These are phyloP conservation scores for Gossypium herbaceum DNA, from an alignment of 345 rosid species.

Conservation along the genomic window DNA sequence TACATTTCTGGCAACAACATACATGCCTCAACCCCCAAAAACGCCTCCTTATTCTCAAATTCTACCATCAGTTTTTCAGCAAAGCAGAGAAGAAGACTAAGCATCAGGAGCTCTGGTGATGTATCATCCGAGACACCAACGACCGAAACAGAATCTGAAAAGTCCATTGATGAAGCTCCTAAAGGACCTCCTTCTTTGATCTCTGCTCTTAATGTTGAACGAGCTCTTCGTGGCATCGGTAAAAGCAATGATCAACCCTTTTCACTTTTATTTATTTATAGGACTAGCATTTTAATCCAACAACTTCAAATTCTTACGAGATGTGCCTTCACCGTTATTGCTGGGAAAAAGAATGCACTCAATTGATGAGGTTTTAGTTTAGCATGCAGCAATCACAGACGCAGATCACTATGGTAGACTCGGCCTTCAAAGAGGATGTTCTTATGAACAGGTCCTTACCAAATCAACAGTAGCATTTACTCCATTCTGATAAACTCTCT, in stretches of 20 bases:
- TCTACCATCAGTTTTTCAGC: not conserved
- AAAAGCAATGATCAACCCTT: conserved; percentile 12
- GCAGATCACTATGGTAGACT: conserved; percentile 77
- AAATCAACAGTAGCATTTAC: not conserved
- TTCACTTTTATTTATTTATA: not conserved
- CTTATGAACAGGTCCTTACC: conserved; percentile 50
- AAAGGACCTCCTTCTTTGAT: conserved; percentile 48
- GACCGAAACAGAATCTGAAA: conserved; percentile 35
- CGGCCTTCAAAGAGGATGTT: conserved; percentile 53
- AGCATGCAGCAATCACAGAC: conserved; percentile 86
- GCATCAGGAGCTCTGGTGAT: conserved; percentile 36
- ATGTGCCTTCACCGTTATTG: not conserved
- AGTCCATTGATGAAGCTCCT: conserved; percentile 59
- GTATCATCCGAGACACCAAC: conserved; percentile 30
- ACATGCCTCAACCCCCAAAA: not conserved
- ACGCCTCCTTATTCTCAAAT: conserved; percentile 2
- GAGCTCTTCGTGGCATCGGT: conserved; percentile 89
- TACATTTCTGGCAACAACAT: conserved; percentile 17
- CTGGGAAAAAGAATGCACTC: not conserved
- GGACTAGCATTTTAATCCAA: not conserved
- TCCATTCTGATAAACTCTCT: not conserved
- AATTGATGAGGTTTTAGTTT: conserved; percentile 32
- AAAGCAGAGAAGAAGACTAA: conserved; percentile 3
- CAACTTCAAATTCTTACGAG: not conserved
- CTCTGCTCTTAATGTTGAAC: conserved; percentile 54